Evolutionary conservation across 345 rosid genomes (phyloP).

Genomic region (Stellera chamaejasme): DNA sequence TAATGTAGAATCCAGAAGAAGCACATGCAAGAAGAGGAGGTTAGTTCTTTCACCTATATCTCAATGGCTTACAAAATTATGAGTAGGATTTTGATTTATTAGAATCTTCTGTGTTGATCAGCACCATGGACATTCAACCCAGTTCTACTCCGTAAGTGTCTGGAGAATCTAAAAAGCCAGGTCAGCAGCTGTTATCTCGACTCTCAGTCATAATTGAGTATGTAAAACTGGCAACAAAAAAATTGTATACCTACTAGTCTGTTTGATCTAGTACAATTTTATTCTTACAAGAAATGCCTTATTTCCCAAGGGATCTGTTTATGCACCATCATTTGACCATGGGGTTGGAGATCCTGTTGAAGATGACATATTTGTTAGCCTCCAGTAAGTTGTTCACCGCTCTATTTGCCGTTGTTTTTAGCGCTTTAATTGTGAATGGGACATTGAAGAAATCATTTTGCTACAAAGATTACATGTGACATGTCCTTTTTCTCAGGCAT

Average conservation of each 20-base stretch:
- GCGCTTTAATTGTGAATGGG: background rate
- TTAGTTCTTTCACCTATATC: conserved; percentile 24
- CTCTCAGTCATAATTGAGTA: conserved; percentile 3
- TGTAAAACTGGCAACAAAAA: background rate
- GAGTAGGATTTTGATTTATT: conserved; percentile 2
- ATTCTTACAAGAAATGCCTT: conserved; percentile 9
- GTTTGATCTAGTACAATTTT: conserved; percentile 1
- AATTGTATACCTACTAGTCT: background rate
- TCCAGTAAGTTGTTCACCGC: conserved; percentile 54
- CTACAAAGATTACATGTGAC: background rate
- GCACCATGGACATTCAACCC: conserved; percentile 98
- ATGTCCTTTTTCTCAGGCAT: conserved; percentile 51
- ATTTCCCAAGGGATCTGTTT: conserved; percentile 61
- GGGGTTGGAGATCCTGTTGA: conserved; percentile 93
- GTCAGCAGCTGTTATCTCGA: conserved; percentile 26
- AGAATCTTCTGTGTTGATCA: conserved; percentile 26
- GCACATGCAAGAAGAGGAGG: conserved; percentile 99
- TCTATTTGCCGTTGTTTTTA: background rate
- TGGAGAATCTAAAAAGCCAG: conserved; percentile 63
- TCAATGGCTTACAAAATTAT: conserved; percentile 6
- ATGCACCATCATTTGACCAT: conserved; percentile 89
- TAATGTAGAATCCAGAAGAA: conserved; percentile 71
- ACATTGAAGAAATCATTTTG: background rate
- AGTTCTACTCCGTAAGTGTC: conserved; percentile 47
- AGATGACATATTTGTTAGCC: conserved; percentile 71